These are phyloP conservation scores for Diplogelasinospora grovesii DNA, from an alignment of 495 filamentous ascomycete genomes.

Conservation along the genomic window DNA sequence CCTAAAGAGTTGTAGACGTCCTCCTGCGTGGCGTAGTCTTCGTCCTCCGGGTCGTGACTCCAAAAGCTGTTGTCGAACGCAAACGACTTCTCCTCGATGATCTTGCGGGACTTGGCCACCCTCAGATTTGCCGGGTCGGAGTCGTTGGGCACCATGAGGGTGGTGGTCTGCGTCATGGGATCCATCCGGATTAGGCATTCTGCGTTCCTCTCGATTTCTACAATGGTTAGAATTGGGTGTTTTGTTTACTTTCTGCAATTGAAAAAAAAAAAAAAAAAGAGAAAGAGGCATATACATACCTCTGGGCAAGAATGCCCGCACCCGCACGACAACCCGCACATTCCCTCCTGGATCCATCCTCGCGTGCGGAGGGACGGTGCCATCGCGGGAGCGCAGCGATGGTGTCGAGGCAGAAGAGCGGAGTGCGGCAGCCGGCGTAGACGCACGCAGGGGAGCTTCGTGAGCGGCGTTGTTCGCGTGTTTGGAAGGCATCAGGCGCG, in stretches of 20 bases:
- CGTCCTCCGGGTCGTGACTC: slow-evolving; percentile 71
- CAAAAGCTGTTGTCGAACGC: slow-evolving; percentile 98
- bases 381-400: slow-evolving; percentile 68
- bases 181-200: slow-evolving; percentile 89
- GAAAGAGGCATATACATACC: slow-evolving; percentile 46
- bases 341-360: slow-evolving; percentile 64
- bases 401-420: slow-evolving; percentile 59
- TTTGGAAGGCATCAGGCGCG: slow-evolving; percentile 37
- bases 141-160: slow-evolving; percentile 60
- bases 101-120: slow-evolving; percentile 64
- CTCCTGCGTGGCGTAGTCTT: slow-evolving; percentile 60
- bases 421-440: slow-evolving; percentile 22
- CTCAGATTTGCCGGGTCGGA: slow-evolving; percentile 59
- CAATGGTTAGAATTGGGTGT: slow-evolving; percentile 1
- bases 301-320: slow-evolving; percentile 81
- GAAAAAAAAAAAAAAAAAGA: slow-evolving; percentile 1
- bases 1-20: slow-evolving; percentile 92
- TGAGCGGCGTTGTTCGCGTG: too few relatives aligned
- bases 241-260: slow-evolving; percentile 1
- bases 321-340: slow-evolving; percentile 89
- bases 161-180: slow-evolving; percentile 73
- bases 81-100: slow-evolving; percentile 82
- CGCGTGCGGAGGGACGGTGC: slow-evolving; percentile 42
- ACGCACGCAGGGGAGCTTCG: slow-evolving; percentile 9
- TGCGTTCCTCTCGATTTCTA: slow-evolving; percentile 74